Base-by-base conservation (phyloP, 1,139 yeast genomes). In the Yamadazyma trypodendri region DNA sequence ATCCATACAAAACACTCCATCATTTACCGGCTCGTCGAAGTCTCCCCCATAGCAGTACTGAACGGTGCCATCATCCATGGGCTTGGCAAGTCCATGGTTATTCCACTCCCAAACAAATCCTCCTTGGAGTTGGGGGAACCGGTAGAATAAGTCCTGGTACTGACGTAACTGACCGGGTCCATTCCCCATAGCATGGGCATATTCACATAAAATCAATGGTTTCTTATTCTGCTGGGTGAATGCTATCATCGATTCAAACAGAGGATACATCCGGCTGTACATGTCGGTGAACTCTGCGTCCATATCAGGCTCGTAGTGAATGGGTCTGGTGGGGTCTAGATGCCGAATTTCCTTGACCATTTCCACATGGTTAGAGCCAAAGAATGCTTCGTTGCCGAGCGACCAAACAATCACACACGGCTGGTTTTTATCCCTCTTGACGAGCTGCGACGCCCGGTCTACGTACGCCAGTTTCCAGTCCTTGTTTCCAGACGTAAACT, bases 81-180 rank as follows among this genome's bases (percentile, higher is more conserved):
- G 40, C 27, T 40, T 43, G 28, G 28, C 28, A 7, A 63, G 36
- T 6, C 68, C 68, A 42, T 63, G 68, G 39, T 61, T 61, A 5
- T 63, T 62, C 68, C 68, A 63, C 42, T 63, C 68, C 68, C 68
- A 63, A 20, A 63, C 48, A 41, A 59, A 62, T 5, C 68, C 68
- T 11, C 68, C 68, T 37, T 60, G 65, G 12, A 58, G 39, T 7
- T 59, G 44, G 2, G 47, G 47, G 32, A 58, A 43, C 36, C 57
- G 49, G 36, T 59, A 53, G 42, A 63, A 60, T 18, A 58, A 40
- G 9, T 59, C 63, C 38, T 53, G 56, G 35, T 63, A 63, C 35
- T 63, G 65, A 25, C 51, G 49, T 28, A 62, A 31, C 6, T 54
- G 52, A 2, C 68, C 68, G 2, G 68, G 68, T 1, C 66, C 65